Base-by-base conservation (phyloP, 495 filamentous ascomycete species). In the Ascodesmis nigricans region DNA sequence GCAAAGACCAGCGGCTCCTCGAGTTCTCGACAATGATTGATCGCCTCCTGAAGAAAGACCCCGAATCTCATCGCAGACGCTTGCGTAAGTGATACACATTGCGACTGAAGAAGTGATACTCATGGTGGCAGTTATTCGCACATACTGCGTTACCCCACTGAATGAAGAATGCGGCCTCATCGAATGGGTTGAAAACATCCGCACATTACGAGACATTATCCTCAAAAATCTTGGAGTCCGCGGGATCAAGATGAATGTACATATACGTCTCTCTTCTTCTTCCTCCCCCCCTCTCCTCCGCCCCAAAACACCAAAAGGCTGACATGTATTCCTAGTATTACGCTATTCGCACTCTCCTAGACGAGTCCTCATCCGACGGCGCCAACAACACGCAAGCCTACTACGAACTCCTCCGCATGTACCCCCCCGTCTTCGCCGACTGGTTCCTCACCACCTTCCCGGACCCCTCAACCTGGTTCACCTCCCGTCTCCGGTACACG, bases 11-110 rank as follows among this genome's bases (percentile, higher is more conserved):
- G 46, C 77, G 87, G 29, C 69, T 97, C 14, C 95, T 99, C 90
- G 90, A 95, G 50, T 99, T 95, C 63, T 93, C 92, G 51, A 71
- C 74, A 37, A 83, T 93, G 73, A 91, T 99, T 57, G 93, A 95
- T 50, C 67, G 90, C 36, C 77, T 81, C 16, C 56, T 99, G 20
- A 90, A 91, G 47, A 69, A 74, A 40, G 84, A 95, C 46, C 73
- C 80, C 10, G 84, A 92, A 49, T 73, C 79, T 6, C 84, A 78
- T 56, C 75, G 74, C 51, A 67, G 87, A 24, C 77, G 69, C 39
- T 64, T 79, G 46, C 78, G 64, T 67, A 52, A 49, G 63, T 53
- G n/a, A n/a, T n/a, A n/a, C n/a, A n/a, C n/a, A n/a, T n/a, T n/a
- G n/a, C n/a, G n/a, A n/a, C n/a, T n/a, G n/a, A n/a, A n/a, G n/a